Evolutionary conservation across 2,329 filamentous ascomycete genomes (phyloP), one percentile per base, ranked within the genome.

Genomic region (Neonectria neomacrospora): DNA sequence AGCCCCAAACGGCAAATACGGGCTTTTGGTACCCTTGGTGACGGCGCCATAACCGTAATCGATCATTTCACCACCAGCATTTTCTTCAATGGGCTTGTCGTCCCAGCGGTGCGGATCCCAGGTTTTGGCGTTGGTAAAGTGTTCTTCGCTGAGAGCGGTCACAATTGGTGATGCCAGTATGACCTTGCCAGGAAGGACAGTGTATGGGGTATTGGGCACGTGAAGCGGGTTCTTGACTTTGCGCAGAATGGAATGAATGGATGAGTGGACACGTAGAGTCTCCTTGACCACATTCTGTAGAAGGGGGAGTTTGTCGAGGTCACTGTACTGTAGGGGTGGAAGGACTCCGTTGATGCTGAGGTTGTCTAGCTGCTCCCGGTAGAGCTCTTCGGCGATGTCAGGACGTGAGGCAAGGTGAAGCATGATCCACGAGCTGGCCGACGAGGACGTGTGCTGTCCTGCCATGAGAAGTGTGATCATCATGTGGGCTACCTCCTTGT

Each of bases 391-490:
- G 54, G 87, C 80, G 59, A 94, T 86, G 26, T 91, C 85, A 0
- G 91, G 91, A 16, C 88, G 83, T 1, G 89, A 86, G 10, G 92
- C 91, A 3, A 95, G 84, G 52, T 88, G 90, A 12, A 94, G 83
- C 69, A 94, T 80, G 68, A 93, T 92, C 91, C 91, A 95, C 9
- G 90, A 85, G 69, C 88, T 88, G n/a, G 90, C 91, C 0, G 91
- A 90, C 5, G 91, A 90, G 0, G 91, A 94, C 1, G 90, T 91
- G 80, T 95, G 92, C 74, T 96, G 92, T 54, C 92, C 92, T 11
- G 90, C 92, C 91, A 96, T 94, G 54, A 95, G 85, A 16, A 95
- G 84, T 0, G 91, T 91, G 73, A 95, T 95, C 92, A 95, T 94
- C 84, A 95, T 92, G 78, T 93, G 89, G 0, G 91, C 91, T 54